Evolutionary conservation across 768 basidiomycete species (phyloP), one percentile per base, ranked within the genome.

Genomic region (Clitopilus passeckerianus): DNA sequence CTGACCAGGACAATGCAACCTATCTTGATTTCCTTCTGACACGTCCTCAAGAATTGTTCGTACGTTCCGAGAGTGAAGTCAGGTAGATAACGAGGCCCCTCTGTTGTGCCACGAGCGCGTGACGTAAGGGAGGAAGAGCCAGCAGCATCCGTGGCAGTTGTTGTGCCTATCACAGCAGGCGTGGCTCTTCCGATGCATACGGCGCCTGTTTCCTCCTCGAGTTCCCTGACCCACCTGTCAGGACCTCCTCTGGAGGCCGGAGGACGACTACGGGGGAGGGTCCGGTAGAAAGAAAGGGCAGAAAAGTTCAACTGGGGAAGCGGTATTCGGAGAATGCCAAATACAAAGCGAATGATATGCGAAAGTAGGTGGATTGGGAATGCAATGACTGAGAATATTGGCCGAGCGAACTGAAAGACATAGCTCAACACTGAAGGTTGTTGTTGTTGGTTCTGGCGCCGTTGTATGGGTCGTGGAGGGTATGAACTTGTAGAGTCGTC

Each of bases 121-220:
- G 78, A 68, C 16, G 71, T 79, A 24, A 80, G 66, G 5, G 74
- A 77, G 1, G 85, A 83, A 3, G 85, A 82, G 0, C 77, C 78
- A 7, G 77, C 70, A 16, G 73, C 72, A 37, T 59, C 56, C 2
- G 64, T 52, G 18, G 60, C 63, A n/a, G 74, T 67, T 15, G 74
- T 71, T 0, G 72, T 72, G n/a, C 71, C 69, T 15, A 75, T 68
- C 18, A 71, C 65, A 6, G 74, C 72, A 10, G 60, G 70, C 22
- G 67, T 72, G n/a, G 71, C 65, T 20, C 78, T 75, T 53, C 80
- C 80, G 46, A 87, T 74, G 58, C 78, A 84, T 15, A 86, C 73
- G 0, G 90, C 91, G 5, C 92, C 91, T 0, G 91, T 93, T 68
- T 92, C 90, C 60, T 93, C 91, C 69, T 95, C 92, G 5, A 95